Evolutionary conservation across 495 filamentous ascomycete species (phyloP), one percentile per base, ranked within the genome.

Genomic region (Aspergillus ostianus): DNA sequence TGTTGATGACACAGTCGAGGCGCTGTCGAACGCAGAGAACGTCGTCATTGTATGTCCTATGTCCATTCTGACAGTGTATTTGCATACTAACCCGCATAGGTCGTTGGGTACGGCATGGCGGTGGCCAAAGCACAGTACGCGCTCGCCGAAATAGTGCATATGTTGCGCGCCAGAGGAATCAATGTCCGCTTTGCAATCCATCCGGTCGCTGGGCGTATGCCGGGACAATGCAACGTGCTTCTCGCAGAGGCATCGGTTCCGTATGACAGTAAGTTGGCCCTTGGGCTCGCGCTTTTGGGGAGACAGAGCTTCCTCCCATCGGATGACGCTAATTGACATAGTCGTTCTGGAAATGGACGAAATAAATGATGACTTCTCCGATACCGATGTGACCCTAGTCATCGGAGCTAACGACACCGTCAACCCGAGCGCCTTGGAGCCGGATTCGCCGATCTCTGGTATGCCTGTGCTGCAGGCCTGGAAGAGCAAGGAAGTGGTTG

Each of bases 371-470:
- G 90, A 92, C 69, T 93, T 93, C 72, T 65, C 76, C 41, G 87
- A 91, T 44, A 92, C 90, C 0, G 90, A 92, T 63, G 80, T 93
- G n/a, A 90, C 89, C 7, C 80, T 93, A 3, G 89, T 93, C 10
- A 93, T 93, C 63, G 90, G 90, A 5, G 90, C 90, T 12, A 93
- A 93, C 64, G 90, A 93, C 62, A 92, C 90, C 0, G 90, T 93
- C 10, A 93, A 93, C 61, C 90, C 90, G 0, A 92, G 91, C 67
- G 89, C 90, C 5, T 71, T 92, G 58, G 89, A 93, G 68, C 84
- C 86, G 1, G 88, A 88, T 56, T 90, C 86, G 45, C 78, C 88
- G 6, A 92, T 93, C 65, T 90, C 89, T 0, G 90, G 90, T 4
- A 93, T 93, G 90, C 90, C 90, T 6, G 89, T 93, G 26, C 75